phyloP scores from a whole-genome alignment of 305 asterid species.

The Fraxinus velutina region DNA sequence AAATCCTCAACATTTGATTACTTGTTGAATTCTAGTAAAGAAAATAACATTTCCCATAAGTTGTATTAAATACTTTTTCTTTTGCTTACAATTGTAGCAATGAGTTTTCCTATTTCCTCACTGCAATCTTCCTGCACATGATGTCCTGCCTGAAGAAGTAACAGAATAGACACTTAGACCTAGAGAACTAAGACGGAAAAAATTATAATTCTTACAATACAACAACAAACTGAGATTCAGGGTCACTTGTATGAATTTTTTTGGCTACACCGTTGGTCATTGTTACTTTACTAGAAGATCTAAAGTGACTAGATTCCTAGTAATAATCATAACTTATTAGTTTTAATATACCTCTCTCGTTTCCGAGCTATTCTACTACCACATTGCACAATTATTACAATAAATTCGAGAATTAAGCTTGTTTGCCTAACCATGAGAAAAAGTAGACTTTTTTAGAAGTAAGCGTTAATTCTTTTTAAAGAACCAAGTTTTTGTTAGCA shows the following conservation, averaged over 20 bases:
- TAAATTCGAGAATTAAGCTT: neutral
- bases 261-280: neutral
- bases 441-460: neutral
- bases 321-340: neutral
- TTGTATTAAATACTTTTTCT: conserved; percentile 26
- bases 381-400: neutral
- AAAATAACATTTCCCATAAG: neutral
- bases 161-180: neutral
- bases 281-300: neutral
- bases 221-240: neutral
- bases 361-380: neutral
- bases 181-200: neutral
- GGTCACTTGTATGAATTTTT: neutral
- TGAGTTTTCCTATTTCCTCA: conserved; percentile 70
- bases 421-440: neutral
- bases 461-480: neutral
- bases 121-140: conserved; percentile 93
- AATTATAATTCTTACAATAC: neutral
- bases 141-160: conserved; percentile 71
- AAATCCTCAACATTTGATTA: neutral
- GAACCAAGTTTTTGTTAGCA: neutral
- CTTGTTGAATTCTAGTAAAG: neutral
- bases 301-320: neutral
- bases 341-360: neutral
- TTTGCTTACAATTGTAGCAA: conserved; percentile 56